Evolutionary conservation across 306 rosid species (phyloP), one percentile per base, ranked within the genome.

Genomic region (Corylus heterophylla): DNA sequence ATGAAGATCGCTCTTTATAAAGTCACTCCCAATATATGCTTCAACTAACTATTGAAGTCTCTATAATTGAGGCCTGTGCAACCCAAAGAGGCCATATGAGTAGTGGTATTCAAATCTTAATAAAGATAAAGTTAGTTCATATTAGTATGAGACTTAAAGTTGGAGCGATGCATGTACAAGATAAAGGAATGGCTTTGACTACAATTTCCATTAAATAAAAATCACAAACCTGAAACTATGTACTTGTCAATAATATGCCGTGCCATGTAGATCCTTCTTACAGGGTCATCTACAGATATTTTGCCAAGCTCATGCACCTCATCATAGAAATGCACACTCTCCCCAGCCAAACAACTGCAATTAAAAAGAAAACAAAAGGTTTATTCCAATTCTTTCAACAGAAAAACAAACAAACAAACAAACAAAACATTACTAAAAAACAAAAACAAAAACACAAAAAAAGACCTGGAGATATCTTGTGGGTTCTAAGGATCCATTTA

Each of bases 311-410:
- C 98, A 29, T 91, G 89, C 50, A 94, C 97, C 83, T 94, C 98
- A 74, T 94, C 92, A 48, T 85, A 89, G 83, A 94, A 92, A 88
- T 92, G 97, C 77, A 90, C 94, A 74, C 90, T 92, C 92, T 94
- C 98, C 87, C 98, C 98, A 80, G 98, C 98, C 92, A 94, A 89
- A 89, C 96, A 95, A 83, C 99, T 95, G 96, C 76, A 82, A 79
- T 75, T 85, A 82, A 76, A 66, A 78, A 78, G 67, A 31, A 76
- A 81, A 50, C 70, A 75, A 78, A 73, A 63, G 22, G 37, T 69
- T 68, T 45, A 55, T 35, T 35, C 62, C 73, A 50, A 50, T 25
- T 69, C 45, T 51, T 74, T 18, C 16, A 3, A 76, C 20, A 12
- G 29, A 35, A 42, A 42, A 42, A 81, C 74, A 66, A 78, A 79